Conservation (phyloP, 768 basidiomycete species). For the Macrolepiota dolichaula region DNA sequence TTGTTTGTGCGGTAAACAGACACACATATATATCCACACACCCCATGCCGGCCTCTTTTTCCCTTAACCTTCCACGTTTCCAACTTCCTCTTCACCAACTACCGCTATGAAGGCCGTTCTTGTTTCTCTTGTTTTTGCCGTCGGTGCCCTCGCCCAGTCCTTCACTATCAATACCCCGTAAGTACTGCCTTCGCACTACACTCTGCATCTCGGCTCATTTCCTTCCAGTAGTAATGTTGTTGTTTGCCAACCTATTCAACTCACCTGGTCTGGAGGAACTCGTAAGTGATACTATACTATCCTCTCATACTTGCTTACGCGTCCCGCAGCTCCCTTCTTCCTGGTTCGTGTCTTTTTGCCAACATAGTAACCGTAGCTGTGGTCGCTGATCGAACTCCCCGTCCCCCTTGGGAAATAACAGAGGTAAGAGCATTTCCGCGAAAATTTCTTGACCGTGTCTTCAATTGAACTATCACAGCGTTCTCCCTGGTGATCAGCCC, state of each 20-base stretch:
- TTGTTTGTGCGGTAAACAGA: slow-evolving; percentile 9
- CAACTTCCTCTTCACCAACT: slow-evolving; percentile 21
- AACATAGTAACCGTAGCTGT: slow-evolving; percentile 1
- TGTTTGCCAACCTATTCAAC: slow-evolving; percentile 53
- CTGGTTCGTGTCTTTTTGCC: slow-evolving; percentile 47
- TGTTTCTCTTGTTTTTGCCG: slow-evolving; percentile 37
- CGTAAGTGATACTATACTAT: slow-evolving; percentile 32
- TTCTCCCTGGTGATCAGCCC: slow-evolving; percentile 51
- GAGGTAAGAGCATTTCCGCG: slow-evolving; percentile 6
- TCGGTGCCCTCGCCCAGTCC: slow-evolving; percentile 41
- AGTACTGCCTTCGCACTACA: slow-evolving; percentile 23
- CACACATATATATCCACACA: neutral
- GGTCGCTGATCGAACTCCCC: neutral
- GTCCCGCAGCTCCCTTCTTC: slow-evolving; percentile 52
- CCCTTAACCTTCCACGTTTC: slow-evolving; percentile 24
- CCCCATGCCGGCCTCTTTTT: slow-evolving; percentile 14
- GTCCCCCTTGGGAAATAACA: neutral
- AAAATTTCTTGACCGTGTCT: neutral
- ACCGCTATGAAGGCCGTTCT: slow-evolving; percentile 47
- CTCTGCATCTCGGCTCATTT: slow-evolving; percentile 10
- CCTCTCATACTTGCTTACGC: slow-evolving; percentile 11
- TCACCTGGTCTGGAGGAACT: slow-evolving; percentile 56
- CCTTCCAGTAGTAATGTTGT: slow-evolving; percentile 40
- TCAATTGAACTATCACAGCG: slow-evolving; percentile 32
- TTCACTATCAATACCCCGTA: slow-evolving; percentile 71